Percentiles rank a stretch among this genome's conserved stretches.
These are phyloP conservation scores for Podosphaera xanthii DNA, from an alignment of 2,329 filamentous ascomycete genomes.

Conservation along the genomic window DNA sequence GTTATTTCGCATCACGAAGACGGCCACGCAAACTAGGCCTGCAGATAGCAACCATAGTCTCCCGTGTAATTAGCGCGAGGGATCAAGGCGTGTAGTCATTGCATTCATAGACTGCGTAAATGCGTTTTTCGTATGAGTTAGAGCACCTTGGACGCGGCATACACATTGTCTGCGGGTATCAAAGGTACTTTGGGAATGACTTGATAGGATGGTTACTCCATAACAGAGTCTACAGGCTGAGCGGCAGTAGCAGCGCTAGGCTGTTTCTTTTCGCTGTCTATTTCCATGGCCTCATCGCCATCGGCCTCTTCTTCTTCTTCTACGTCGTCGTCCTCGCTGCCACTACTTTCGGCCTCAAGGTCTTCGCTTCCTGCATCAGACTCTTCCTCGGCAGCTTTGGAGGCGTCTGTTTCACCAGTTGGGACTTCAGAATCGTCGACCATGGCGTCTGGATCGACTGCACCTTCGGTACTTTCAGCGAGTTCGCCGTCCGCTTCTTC, in stretches of 20 bases:
- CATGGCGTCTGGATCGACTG: slow-evolving; percentile 20
- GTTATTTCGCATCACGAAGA: too few species aligned
- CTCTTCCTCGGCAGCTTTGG: slow-evolving; percentile 31
- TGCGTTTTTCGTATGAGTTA: too few species aligned
- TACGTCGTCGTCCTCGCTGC: slow-evolving; percentile 28
- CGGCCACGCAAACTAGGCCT: too few species aligned
- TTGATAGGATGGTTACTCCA: slow-evolving; percentile 9
- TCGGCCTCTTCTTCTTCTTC: slow-evolving; percentile 29
- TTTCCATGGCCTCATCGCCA: slow-evolving; percentile 26
- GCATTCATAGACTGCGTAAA: too few species aligned
- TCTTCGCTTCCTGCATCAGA: slow-evolving; percentile 59
- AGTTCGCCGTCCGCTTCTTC: slow-evolving; percentile 44
- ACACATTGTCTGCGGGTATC: too few species aligned
- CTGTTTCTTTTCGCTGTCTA: slow-evolving; percentile 19
- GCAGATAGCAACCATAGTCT: too few species aligned
- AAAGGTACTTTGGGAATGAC: too few species aligned
- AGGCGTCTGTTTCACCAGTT: slow-evolving; percentile 32
- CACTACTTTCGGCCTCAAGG: slow-evolving; percentile 54
- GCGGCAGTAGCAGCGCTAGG: slow-evolving; percentile 5
- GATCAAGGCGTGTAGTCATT: too few species aligned
- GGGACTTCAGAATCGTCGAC: slow-evolving; percentile 58
- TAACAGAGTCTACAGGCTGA: slow-evolving; percentile 13
- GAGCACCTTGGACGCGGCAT: too few species aligned
- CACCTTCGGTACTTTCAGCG: slow-evolving; percentile 29
- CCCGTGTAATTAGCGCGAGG: too few species aligned